Evolutionary conservation across 768 basidiomycete species (phyloP), one percentile per base, ranked within the genome.

Genomic region (Termitomyces sp.): DNA sequence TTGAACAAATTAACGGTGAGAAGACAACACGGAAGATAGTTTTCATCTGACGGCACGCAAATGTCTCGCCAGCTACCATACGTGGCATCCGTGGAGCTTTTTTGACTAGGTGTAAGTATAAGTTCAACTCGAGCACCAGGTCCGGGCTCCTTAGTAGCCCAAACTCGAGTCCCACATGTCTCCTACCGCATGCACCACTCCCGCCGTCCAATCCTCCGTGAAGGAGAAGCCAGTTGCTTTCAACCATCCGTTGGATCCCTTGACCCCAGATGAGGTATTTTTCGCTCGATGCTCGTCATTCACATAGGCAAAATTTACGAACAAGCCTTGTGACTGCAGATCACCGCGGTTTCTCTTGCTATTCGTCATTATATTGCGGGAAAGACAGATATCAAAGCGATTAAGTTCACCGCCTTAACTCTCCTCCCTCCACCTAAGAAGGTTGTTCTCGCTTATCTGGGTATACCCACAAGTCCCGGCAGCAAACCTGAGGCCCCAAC

Each of bases 391-490:
- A 77, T 82, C 12, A 87, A 84, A 60, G 87, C 86, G 0, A 71
- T 90, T 60, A 85, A 85, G 62, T 92, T 92, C 69, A 80, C 90
- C 40, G 82, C 81, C 2, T 81, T 80, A 55, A 74, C 70, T 56
- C 77, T 90, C 5, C 73, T 90, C 24, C 85, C 83, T 12, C 82
- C 91, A 1, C 85, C 87, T 0, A 92, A 93, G 75, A 81, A 75
- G 56, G 78, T 75, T 14, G 92, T 94, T 22, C 81, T 95, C 43
- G 86, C 90, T 2, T 78, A 77, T 56, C 81, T 95, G 43, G 87
- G 87, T 5, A 91, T 94, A 43, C 82, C 91, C 2, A 67, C 85
- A 45, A 65, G 69, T 0, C 81, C 85, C 2, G 88, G 87, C 14
- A 74, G 69, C 24, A 74, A 72, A 44, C 79, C 81, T 1, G 84